These are phyloP conservation scores for Tritrichomonas musculus DNA, from an alignment of 208 protist genomes.

Conservation along the genomic window DNA sequence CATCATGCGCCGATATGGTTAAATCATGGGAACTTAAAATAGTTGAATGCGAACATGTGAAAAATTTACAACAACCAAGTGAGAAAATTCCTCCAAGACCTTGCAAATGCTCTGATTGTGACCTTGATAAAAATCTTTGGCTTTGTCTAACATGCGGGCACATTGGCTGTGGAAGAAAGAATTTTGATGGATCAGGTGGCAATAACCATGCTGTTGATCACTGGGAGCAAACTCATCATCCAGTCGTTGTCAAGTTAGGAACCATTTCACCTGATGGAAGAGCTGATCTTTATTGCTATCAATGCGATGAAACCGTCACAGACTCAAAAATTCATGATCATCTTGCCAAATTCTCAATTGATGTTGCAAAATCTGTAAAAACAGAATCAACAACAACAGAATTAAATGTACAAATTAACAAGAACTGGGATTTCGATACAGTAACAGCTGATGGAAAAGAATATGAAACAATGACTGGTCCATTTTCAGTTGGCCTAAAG, in stretches of 20 bases:
- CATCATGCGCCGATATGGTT: conserved; percentile 35
- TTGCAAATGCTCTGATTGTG: conserved; percentile 58
- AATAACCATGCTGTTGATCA: conserved; percentile 82
- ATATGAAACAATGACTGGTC: conserved; percentile 69
- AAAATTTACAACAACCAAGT: conserved; percentile 38
- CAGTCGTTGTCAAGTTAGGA: conserved; percentile 83
- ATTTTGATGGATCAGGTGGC: conserved; percentile 77
- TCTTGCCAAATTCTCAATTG: conserved; percentile 85
- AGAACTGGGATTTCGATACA: conserved; percentile 76
- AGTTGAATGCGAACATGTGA: conserved; percentile 36
- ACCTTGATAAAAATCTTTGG: conserved; percentile 78
- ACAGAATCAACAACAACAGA: conserved; percentile 86
- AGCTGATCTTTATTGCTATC: conserved; percentile 74
- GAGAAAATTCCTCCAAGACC: not conserved
- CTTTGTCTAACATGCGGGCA: conserved; percentile 79
- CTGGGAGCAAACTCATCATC: conserved; percentile 69
- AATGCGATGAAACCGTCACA: conserved; percentile 76
- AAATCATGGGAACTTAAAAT: conserved; percentile 45
- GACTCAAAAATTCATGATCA: conserved; percentile 79
- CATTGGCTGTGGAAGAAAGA: conserved; percentile 68
- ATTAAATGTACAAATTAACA: conserved; percentile 84
- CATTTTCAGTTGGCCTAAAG: conserved; percentile 73
- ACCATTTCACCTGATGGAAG: conserved; percentile 72
- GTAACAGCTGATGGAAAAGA: conserved; percentile 63
- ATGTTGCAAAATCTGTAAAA: conserved; percentile 56